phyloP scores from a whole-genome alignment of 192 early-diverging fungal species.

The Diversispora epigaea region DNA sequence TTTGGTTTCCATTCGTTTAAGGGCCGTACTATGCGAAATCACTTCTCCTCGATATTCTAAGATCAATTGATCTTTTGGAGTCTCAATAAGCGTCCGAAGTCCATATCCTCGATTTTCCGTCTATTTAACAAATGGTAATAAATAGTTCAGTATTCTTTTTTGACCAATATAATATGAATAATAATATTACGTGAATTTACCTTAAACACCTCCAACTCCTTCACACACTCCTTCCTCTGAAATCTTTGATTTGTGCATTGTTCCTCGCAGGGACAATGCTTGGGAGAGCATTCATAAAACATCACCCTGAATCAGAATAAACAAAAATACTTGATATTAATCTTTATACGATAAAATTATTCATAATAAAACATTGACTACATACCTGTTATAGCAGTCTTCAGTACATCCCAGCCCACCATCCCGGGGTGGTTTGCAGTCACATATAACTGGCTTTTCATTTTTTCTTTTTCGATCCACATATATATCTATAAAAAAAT shows the following conservation, averaged over 20 bases:
- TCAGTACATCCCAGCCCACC: constrained; percentile 62
- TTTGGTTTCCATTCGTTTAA: constrained; percentile 70
- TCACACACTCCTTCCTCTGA: constrained; percentile 52
- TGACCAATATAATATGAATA: not conserved
- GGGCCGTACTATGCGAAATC: constrained; percentile 61
- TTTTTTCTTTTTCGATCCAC: constrained; percentile 67
- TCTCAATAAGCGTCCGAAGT: constrained; percentile 51
- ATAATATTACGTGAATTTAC: constrained; percentile 39
- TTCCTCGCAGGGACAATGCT: constrained; percentile 64
- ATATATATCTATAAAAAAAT: constrained; percentile 62
- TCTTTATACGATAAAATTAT: not conserved
- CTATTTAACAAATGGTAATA: constrained; percentile 39
- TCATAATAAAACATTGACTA: not conserved
- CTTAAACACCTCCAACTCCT: constrained; percentile 61
- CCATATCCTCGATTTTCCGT: constrained; percentile 70
- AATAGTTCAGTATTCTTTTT: not conserved
- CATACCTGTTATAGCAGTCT: constrained; percentile 70
- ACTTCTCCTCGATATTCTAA: constrained; percentile 86
- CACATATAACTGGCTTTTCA: constrained; percentile 54
- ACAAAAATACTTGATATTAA: not conserved
- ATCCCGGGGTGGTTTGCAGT: constrained; percentile 56
- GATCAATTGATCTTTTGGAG: constrained; percentile 61
- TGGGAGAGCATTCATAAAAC: constrained; percentile 73
- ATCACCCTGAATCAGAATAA: constrained; percentile 43
- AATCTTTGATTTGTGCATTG: constrained; percentile 78